Evolutionary conservation across 208 protist genomes (phyloP), one percentile per base, ranked within the genome.

Genomic region (Wallacemonas sp.): DNA sequence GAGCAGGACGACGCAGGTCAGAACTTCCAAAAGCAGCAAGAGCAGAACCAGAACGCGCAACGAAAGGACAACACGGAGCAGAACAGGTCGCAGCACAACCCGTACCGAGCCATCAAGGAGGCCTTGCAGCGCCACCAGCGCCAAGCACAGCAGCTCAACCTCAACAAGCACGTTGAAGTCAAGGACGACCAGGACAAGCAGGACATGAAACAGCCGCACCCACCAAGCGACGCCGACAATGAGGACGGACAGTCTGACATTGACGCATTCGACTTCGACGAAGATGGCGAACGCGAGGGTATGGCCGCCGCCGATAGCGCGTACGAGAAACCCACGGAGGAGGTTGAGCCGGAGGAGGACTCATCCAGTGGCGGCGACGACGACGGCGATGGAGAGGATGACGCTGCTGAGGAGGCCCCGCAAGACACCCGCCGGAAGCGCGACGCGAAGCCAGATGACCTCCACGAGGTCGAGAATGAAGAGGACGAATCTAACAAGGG

Each of bases 101-200:
- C 81, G 32, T 94, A 93, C 70, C 75, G 76, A 6, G 83, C 88
- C 3, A 83, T 95, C 27, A 96, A 96, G 72, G 91, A 96, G 63
- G 87, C 91, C 12, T 54, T 96, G 38, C 76, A 94, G 73, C 83
- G 87, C 10, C 88, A 94, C 70, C 71, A 90, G 36, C 83, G 78
- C 13, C 76, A 89, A 38, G 62, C 71, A 29, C 87, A 96, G 76
- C 87, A 93, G 76, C 76, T 94, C 8, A 85, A 91, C 64, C 79
- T 93, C 15, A 84, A 85, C 73, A 45, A 91, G 54, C 73, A 81
- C 52, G 90, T 92, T 38, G 67, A 95, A 21, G 70, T 92, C 17
- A 78, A 86, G 57, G 79, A 91, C 38, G 79, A 69, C 19, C 53
- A 80, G 13, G 53, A 81, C 38, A 63, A 86, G 53, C 65, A 84